Evolutionary conservation across 805 yeast species (phyloP).

Genomic region (Hagleromyces aurorensis): DNA sequence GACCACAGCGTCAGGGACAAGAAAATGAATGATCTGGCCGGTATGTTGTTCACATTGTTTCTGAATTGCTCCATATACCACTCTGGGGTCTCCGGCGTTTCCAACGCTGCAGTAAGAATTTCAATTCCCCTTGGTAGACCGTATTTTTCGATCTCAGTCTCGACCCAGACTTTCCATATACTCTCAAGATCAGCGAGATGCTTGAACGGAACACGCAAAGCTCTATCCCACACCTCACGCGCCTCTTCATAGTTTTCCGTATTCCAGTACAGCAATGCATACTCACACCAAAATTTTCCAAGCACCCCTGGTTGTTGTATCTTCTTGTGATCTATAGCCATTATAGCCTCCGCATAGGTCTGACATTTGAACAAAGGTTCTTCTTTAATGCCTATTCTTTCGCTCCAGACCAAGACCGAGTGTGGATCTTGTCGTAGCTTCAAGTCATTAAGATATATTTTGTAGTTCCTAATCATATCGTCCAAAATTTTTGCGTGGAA

Average conservation of each 20-base stretch:
- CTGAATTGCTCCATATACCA: constrained; percentile 15
- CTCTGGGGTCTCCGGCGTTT: constrained; percentile 32
- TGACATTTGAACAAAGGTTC: constrained; percentile 33
- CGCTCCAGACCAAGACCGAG: constrained; percentile 61
- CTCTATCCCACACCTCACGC: constrained; percentile 51
- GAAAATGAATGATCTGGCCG: constrained; percentile 53
- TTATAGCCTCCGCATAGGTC: constrained; percentile 59
- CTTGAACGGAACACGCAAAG: constrained; percentile 62
- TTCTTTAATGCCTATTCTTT: constrained; percentile 43
- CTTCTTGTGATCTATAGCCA: constrained; percentile 53
- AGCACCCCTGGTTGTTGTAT: constrained; percentile 36
- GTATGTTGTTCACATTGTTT: constrained; percentile 17
- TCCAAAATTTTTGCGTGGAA: too few relatives aligned
- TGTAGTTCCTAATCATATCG: constrained; percentile 46
- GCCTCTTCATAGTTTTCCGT: constrained; percentile 52
- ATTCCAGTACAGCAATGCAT: constrained; percentile 56
- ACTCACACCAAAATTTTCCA: constrained; percentile 59
- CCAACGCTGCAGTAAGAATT: constrained; percentile 37
- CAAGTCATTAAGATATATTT: constrained; percentile 57
- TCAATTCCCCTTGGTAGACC: constrained; percentile 39
- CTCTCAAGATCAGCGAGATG: constrained; percentile 56
- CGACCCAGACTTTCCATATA: constrained; percentile 72
- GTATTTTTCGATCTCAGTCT: constrained; percentile 45
- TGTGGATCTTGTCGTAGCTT: constrained; percentile 53
- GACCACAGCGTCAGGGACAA: constrained; percentile 65